These are phyloP conservation scores for Takashimella koratensis DNA, from an alignment of 1,284 basidiomycete genomes.

Conservation along the genomic window DNA sequence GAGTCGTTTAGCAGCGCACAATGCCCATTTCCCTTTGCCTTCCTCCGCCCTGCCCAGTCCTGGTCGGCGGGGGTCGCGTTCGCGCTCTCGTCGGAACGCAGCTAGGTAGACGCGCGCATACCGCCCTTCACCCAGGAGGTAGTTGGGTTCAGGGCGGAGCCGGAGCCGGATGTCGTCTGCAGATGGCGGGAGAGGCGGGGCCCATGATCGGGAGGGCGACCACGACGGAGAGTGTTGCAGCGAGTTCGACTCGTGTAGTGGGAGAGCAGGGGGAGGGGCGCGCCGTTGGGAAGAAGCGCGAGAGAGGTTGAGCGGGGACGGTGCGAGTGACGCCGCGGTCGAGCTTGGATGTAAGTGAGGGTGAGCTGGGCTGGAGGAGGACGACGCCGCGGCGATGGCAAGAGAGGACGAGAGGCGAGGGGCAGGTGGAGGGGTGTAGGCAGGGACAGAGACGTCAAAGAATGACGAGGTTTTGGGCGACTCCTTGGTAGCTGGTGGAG, in stretches of 20 bases:
- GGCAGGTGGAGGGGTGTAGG: conserved; percentile 28
- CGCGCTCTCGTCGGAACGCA: conserved; percentile 25
- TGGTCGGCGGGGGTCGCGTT: not conserved
- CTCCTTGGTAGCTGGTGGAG: not conserved
- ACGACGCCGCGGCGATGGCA: conserved; percentile 7
- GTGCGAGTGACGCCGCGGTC: conserved; percentile 13
- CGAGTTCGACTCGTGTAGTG: conserved; percentile 24
- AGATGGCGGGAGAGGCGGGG: conserved; percentile 31
- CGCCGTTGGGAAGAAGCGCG: conserved; percentile 32
- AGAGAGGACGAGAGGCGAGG: conserved; percentile 12
- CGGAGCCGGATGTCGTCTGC: conserved; percentile 37
- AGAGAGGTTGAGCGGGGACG: conserved; percentile 36
- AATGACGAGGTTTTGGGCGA: conserved; percentile 37
- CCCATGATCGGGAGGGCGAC: conserved; percentile 18
- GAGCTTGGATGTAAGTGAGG: not conserved
- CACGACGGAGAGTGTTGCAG: conserved; percentile 40
- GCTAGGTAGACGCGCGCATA: conserved; percentile 51
- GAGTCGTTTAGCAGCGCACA: conserved; percentile 52
- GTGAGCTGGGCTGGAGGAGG: conserved; percentile 5
- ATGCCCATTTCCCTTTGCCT: conserved; percentile 32
- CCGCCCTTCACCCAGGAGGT: conserved; percentile 50
- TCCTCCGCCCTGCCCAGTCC: conserved; percentile 3
- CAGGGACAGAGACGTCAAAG: conserved; percentile 33
- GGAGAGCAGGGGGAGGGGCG: conserved; percentile 13
- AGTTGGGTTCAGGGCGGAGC: conserved; percentile 32